Evolutionary conservation across 306 rosid genomes (phyloP).

Genomic region (Castanea mollissima): DNA sequence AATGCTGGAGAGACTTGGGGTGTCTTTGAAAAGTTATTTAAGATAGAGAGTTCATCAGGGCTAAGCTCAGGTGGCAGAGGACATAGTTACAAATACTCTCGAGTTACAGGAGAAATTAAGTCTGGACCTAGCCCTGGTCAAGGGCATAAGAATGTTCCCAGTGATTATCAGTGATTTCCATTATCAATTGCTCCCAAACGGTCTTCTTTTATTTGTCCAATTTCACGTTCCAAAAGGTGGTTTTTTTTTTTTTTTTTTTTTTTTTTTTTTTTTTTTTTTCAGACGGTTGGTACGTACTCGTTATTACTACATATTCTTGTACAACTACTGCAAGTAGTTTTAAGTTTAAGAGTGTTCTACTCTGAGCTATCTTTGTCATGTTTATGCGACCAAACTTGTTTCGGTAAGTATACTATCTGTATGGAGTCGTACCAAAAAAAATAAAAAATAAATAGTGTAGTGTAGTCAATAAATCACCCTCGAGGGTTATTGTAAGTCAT

Average conservation of each 20-base stretch:
- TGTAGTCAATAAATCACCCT: neutral
- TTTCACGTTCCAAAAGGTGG: neutral
- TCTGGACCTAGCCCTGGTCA: slow-evolving; percentile 47
- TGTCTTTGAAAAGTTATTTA: slow-evolving; percentile 3
- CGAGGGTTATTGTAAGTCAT: neutral
- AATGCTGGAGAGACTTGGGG: neutral
- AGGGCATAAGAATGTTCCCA: slow-evolving; percentile 21
- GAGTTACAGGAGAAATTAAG: neutral
- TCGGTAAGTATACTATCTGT: neutral
- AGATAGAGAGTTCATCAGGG: slow-evolving; percentile 17
- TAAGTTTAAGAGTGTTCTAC: neutral
- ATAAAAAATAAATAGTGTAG: neutral
- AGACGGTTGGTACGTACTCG: neutral
- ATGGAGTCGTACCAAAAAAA: neutral
- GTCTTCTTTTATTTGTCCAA: neutral
- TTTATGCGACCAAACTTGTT: neutral
- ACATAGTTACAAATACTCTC: neutral
- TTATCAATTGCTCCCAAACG: neutral
- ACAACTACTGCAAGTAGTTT: neutral
- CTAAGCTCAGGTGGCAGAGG: slow-evolving; percentile 4
- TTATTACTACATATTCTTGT: neutral
- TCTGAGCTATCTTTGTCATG: neutral
- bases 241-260: too few relatives aligned
- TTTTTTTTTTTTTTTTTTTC: too few relatives aligned
- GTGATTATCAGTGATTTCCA: neutral